Conservation (phyloP, 352 stramenopile species). For the Phytophthora pseudosyringae region DNA sequence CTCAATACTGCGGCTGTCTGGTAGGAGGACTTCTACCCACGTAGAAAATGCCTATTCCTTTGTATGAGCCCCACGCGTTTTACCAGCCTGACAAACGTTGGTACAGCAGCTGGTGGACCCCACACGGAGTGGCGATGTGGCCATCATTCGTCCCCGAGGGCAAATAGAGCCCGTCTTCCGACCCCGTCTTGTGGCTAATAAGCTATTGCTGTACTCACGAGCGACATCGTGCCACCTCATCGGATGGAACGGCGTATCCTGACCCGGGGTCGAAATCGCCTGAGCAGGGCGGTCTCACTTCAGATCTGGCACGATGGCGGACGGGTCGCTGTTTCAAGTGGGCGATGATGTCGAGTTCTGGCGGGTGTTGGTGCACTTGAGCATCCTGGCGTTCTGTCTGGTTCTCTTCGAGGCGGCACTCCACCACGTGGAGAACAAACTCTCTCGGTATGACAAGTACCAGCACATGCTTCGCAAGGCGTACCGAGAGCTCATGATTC, state of each 20-base stretch:
- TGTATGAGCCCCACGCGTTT: background rate
- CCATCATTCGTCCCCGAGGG: constrained; percentile 8
- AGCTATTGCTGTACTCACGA: background rate
- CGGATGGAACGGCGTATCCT: constrained; percentile 18
- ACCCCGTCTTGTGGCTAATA: constrained; percentile 13
- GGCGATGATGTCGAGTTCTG: constrained; percentile 61
- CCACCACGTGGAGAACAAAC: constrained; percentile 51
- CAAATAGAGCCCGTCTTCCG: constrained; percentile 2
- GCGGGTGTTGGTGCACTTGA: constrained; percentile 52
- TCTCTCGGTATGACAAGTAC: constrained; percentile 60
- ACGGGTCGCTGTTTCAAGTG: constrained; percentile 57
- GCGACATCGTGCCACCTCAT: constrained; percentile 19
- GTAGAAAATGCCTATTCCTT: background rate
- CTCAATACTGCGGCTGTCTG: constrained; percentile 5
- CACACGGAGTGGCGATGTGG: constrained; percentile 22
- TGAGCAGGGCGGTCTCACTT: constrained; percentile 24
- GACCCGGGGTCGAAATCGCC: constrained; percentile 1
- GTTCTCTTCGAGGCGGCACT: constrained; percentile 50
- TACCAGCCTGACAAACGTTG: constrained; percentile 11
- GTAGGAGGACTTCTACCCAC: constrained; percentile 4
- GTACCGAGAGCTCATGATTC: constrained; percentile 64
- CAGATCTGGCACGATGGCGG: constrained; percentile 19
- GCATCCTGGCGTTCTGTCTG: constrained; percentile 52
- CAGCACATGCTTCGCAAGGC: constrained; percentile 67
- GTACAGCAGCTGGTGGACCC: constrained; percentile 10